Evolutionary conservation across 2,329 filamentous ascomycete species (phyloP).

Genomic region (Penicillium olsonii): DNA sequence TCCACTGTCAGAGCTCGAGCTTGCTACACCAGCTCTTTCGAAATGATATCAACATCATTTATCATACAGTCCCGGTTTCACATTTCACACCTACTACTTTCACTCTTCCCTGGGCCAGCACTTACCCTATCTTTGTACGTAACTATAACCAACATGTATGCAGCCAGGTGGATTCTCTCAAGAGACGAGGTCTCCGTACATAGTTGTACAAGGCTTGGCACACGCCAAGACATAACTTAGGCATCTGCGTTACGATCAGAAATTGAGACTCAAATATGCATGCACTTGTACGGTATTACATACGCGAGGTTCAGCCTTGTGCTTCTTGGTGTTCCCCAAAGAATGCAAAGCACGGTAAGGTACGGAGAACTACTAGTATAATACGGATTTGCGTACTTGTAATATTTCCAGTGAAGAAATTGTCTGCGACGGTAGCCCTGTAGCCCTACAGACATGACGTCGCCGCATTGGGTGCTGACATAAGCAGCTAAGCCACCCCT

Average conservation of each 20-base stretch:
- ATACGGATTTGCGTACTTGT: background rate
- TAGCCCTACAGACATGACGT: slow-evolving; percentile 20
- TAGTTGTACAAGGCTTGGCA: background rate
- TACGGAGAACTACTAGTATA: background rate
- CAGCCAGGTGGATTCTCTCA: background rate
- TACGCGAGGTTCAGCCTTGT: slow-evolving; percentile 2
- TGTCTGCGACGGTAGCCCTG: background rate
- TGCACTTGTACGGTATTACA: background rate
- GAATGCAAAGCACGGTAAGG: too few relatives aligned
- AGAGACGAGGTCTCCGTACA: background rate
- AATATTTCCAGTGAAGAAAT: background rate
- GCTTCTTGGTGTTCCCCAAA: background rate
- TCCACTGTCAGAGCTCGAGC: background rate
- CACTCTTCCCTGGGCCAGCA: background rate
- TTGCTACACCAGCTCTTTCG: background rate
- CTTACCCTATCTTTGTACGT: background rate
- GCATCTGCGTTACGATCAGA: slow-evolving; percentile 16
- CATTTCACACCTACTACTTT: background rate
- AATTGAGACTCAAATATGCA: slow-evolving; percentile 7
- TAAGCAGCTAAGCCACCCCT: slow-evolving; percentile 9
- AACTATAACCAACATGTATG: background rate
- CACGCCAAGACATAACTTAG: slow-evolving; percentile 13
- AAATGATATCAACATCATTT: background rate
- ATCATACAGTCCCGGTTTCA: background rate
- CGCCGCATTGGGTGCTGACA: slow-evolving; percentile 18